These are phyloP conservation scores for Gardenia jasminoides DNA, from an alignment of 257 asterid genomes.

Conservation along the genomic window DNA sequence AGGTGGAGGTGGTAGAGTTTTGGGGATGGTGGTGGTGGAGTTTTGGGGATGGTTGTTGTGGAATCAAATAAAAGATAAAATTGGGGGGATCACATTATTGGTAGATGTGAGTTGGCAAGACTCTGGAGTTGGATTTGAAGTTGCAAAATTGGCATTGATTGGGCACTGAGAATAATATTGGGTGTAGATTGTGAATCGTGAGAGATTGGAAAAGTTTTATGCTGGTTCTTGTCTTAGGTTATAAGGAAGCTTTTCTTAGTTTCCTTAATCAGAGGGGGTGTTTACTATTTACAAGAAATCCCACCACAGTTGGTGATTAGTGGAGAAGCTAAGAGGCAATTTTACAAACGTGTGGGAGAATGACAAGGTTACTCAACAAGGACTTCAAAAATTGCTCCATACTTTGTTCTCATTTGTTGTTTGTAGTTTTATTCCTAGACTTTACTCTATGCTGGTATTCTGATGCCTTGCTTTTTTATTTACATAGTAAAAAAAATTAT, in stretches of 20 bases:
- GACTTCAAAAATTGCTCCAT: too few species aligned
- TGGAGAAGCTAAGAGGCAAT: neutral
- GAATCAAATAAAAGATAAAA: neutral
- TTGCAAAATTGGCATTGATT: neutral
- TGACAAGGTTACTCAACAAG: too few species aligned
- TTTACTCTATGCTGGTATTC: too few species aligned
- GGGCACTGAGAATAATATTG: neutral
- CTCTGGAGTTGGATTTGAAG: neutral
- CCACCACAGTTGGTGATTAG: neutral
- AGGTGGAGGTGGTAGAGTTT: too few species aligned
- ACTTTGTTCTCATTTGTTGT: too few species aligned
- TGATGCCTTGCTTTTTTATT: too few species aligned
- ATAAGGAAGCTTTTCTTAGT: constrained; percentile 2
- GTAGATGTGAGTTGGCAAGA: neutral
- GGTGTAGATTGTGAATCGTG: neutral
- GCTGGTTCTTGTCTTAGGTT: constrained; percentile 16
- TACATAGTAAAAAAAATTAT: too few species aligned
- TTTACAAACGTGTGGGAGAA: too few species aligned
- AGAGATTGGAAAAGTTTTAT: neutral
- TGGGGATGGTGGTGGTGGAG: too few species aligned
- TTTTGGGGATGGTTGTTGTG: neutral
- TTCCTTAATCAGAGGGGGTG: neutral
- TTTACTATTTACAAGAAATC: neutral
- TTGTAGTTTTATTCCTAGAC: too few species aligned
- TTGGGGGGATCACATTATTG: too few species aligned